Evolutionary conservation across 441 rosid genomes (phyloP).

Genomic region (Flueggea neowawraea): DNA sequence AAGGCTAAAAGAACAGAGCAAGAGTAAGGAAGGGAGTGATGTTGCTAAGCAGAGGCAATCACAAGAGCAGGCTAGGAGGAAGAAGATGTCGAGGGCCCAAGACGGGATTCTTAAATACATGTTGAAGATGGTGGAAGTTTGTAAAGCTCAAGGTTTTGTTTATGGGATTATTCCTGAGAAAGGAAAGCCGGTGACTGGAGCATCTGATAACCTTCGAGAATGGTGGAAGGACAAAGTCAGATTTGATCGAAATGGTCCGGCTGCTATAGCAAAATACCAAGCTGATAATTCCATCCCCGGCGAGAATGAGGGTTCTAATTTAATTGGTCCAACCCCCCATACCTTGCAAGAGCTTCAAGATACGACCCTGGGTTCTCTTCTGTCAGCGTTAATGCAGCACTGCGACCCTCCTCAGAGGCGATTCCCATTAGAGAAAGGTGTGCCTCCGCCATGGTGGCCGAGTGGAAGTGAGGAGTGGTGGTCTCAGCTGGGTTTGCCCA

Average conservation of each 20-base stretch:
- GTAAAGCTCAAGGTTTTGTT: constrained; percentile 91
- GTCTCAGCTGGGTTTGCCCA: constrained; percentile 63
- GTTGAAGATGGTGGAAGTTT: constrained; percentile 81
- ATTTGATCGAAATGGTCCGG: constrained; percentile 91
- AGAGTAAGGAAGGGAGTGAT: constrained; percentile 52
- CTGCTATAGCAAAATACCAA: constrained; percentile 73
- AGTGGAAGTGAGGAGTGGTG: constrained; percentile 85
- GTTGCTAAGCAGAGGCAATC: constrained; percentile 77
- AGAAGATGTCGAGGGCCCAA: constrained; percentile 78
- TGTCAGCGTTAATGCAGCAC: constrained; percentile 84
- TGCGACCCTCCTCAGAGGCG: constrained; percentile 93
- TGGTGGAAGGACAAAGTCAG: constrained; percentile 99
- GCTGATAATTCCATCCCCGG: constrained; percentile 53
- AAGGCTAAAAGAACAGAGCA: constrained; percentile 61
- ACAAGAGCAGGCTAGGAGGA: constrained; percentile 95
- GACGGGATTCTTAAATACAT: constrained; percentile 84
- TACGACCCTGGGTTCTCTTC: constrained; percentile 89
- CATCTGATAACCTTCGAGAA: constrained; percentile 87
- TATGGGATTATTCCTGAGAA: constrained; percentile 88
- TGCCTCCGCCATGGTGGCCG: constrained; percentile 99
- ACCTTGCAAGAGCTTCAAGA: constrained; percentile 90
- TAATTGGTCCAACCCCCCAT: constrained; percentile 49
- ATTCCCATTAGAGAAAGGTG: constrained; percentile 79
- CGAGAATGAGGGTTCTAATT: constrained; percentile 33
- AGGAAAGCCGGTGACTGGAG: constrained; percentile 91